phyloP scores from a whole-genome alignment of 306 rosid species.

The Macrotyloma uniflorum region DNA sequence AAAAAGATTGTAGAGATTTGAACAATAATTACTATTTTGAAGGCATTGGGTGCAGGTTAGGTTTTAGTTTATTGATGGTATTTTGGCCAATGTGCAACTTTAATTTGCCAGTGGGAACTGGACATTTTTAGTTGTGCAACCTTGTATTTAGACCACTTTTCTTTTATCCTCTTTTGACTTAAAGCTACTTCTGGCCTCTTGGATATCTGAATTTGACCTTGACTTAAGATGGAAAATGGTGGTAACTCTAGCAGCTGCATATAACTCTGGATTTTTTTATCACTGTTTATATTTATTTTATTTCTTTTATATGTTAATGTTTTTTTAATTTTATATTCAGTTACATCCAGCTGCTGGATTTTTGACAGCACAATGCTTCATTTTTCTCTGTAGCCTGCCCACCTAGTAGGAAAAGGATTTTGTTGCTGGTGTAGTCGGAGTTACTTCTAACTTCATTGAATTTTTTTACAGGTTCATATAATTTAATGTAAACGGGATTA shows the following conservation, averaged over 20 bases:
- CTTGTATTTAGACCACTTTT: slow-evolving; percentile 47
- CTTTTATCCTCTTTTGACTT: slow-evolving; percentile 33
- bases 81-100: slow-evolving; percentile 43
- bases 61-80: slow-evolving; percentile 46
- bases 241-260: slow-evolving; percentile 46
- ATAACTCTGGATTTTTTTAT: slow-evolving; percentile 33
- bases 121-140: slow-evolving; percentile 46
- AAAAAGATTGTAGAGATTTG: slow-evolving; percentile 55
- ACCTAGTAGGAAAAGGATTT: not conserved
- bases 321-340: slow-evolving; percentile 1
- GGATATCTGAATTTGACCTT: slow-evolving; percentile 43
- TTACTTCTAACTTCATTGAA: not conserved
- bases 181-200: slow-evolving; percentile 38
- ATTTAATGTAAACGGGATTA: not conserved
- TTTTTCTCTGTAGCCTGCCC: not conserved
- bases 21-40: slow-evolving; percentile 56
- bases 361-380: not conserved
- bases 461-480: not conserved
- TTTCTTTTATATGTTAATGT: not conserved
- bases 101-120: slow-evolving; percentile 48
- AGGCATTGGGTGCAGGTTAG: slow-evolving; percentile 57
- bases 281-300: not conserved
- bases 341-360: not conserved
- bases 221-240: slow-evolving; percentile 30
- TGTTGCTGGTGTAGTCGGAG: not conserved